These are phyloP conservation scores for Trichosporon ovoides DNA, from an alignment of 1,284 basidiomycete genomes.

Conservation along the genomic window DNA sequence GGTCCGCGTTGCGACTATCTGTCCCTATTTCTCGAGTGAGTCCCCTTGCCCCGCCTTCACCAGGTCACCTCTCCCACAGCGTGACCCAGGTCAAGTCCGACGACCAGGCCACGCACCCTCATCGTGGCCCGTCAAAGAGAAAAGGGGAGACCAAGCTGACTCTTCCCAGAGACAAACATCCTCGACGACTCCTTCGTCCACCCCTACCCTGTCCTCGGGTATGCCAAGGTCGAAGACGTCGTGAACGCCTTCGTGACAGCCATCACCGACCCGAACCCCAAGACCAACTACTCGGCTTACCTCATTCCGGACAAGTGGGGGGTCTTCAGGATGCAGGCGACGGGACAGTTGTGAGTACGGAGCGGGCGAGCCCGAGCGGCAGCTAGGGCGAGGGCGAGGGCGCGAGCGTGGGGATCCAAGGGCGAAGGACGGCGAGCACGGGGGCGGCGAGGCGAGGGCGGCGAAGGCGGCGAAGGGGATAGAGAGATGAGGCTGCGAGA, in stretches of 20 bases:
- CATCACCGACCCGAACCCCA: constrained; percentile 14
- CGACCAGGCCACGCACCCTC: too few species aligned
- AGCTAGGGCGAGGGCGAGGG: too few species aligned
- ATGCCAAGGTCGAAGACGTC: constrained; percentile 18
- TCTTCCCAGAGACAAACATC: constrained; percentile 20
- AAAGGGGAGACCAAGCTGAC: too few species aligned
- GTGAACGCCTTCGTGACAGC: constrained; percentile 13
- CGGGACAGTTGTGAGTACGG: constrained; percentile 12
- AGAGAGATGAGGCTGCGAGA: too few species aligned
- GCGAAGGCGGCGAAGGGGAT: too few species aligned
- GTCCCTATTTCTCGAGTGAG: constrained; percentile 22
- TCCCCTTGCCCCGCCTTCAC: too few species aligned
- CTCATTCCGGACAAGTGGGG: constrained; percentile 21
- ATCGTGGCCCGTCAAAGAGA: too few species aligned
- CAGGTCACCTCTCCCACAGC: too few species aligned
- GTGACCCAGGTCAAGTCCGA: too few species aligned
- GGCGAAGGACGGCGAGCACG: too few species aligned
- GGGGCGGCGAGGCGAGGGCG: too few species aligned
- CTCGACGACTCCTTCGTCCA: constrained; percentile 17
- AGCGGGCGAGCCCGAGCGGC: not conserved
- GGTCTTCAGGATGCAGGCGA: constrained; percentile 19
- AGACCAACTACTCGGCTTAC: constrained; percentile 18
- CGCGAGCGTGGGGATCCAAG: not conserved
- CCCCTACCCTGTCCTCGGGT: constrained; percentile 18
- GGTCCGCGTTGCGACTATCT: constrained; percentile 14